Conservation (phyloP, 345 rosid species). For the Boechera stricta region DNA sequence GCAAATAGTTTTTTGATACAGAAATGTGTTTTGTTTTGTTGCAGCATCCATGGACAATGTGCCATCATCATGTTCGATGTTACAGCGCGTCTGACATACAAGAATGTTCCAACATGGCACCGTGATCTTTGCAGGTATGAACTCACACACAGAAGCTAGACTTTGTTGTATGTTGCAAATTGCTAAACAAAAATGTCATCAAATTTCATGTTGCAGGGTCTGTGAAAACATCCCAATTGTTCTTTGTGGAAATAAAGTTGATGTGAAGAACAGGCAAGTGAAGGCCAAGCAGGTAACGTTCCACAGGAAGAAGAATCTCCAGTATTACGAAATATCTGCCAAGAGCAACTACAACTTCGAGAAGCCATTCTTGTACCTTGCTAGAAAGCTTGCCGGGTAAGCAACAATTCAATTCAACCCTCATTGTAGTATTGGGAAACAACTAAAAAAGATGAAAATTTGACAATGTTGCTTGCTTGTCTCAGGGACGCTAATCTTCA, state of each 20-base stretch:
- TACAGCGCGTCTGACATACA: slow-evolving; percentile 93
- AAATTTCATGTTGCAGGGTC: slow-evolving; percentile 52
- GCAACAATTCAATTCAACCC: not conserved
- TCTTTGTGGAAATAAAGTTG: slow-evolving; percentile 94
- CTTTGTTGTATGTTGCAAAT: not conserved
- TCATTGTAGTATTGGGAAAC: not conserved
- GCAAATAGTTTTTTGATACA: slow-evolving; percentile 6
- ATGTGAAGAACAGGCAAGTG: slow-evolving; percentile 95
- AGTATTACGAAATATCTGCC: slow-evolving; percentile 92
- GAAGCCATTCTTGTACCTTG: slow-evolving; percentile 92
- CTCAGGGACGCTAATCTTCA: slow-evolving; percentile 77
- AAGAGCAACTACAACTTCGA: slow-evolving; percentile 96
- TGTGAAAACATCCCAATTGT: slow-evolving; percentile 93
- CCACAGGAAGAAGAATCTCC: slow-evolving; percentile 96
- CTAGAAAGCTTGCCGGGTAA: slow-evolving; percentile 94
- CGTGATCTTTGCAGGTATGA: slow-evolving; percentile 92
- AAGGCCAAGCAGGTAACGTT: slow-evolving; percentile 94
- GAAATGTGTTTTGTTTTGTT: slow-evolving; percentile 14
- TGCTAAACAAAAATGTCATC: not conserved
- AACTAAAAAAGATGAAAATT: not conserved
- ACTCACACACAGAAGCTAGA: not conserved
- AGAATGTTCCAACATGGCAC: slow-evolving; percentile 99
- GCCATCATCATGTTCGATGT: slow-evolving; percentile 99
- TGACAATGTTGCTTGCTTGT: slow-evolving; percentile 1
- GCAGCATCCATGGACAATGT: slow-evolving; percentile 98